Percentiles rank a stretch among this genome's conserved stretches.
These are phyloP conservation scores for Corchorus capsularis DNA, from an alignment of 345 rosid species.

Conservation along the genomic window DNA sequence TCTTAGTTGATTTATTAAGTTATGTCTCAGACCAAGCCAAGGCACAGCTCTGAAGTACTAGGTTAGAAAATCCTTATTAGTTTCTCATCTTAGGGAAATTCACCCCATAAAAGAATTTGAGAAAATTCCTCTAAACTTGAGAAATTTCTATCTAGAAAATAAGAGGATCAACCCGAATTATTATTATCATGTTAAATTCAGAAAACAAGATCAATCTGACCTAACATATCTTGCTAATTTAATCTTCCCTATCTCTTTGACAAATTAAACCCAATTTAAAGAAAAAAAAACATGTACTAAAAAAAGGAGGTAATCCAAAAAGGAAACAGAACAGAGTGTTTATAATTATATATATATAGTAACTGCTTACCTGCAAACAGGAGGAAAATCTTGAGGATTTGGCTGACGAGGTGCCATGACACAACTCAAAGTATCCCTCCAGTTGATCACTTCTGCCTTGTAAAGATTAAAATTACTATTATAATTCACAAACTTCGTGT, in stretches of 20 bases:
- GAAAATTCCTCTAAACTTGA: neutral
- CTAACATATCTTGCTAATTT: neutral
- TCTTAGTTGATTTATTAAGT: no score
- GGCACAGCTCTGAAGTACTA: no score
- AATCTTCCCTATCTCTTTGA: neutral
- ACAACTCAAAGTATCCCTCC: conserved; percentile 42
- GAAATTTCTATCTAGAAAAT: neutral
- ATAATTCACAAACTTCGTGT: conserved; percentile 12
- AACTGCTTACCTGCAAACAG: neutral
- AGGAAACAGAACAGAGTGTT: neutral
- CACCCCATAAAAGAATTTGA: neutral
- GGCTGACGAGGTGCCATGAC: conserved; percentile 29
- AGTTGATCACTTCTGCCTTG: conserved; percentile 30
- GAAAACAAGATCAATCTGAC: neutral
- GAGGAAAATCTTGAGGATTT: neutral
- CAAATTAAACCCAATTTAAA: neutral
- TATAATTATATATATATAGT: neutral
- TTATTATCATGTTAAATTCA: neutral
- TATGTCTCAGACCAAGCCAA: no score
- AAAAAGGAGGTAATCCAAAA: neutral
- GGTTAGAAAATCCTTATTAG: no score
- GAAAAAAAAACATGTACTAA: neutral
- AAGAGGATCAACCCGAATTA: neutral
- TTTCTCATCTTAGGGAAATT: no score
- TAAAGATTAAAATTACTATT: conserved; percentile 38